phyloP scores from a whole-genome alignment of 768 basidiomycete genomes.

The Russula ochroleuca region DNA sequence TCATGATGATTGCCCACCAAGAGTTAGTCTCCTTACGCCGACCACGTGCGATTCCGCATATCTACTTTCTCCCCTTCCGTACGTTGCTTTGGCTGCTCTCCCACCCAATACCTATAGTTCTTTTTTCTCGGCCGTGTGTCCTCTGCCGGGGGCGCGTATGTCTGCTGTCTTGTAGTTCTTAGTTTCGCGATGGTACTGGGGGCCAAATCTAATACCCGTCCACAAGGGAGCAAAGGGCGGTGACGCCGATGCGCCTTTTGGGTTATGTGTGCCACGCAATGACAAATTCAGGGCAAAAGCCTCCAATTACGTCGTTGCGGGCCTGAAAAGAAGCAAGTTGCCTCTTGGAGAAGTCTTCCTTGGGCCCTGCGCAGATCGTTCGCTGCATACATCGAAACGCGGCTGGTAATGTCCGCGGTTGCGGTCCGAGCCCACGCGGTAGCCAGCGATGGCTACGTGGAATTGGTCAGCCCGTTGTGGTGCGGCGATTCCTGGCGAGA shows the following conservation, averaged over 20 bases:
- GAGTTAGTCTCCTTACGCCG: constrained; percentile 22
- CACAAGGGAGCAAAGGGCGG: constrained; percentile 28
- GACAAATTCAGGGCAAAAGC: constrained; percentile 3
- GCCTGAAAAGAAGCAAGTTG: no score
- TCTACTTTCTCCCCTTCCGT: constrained; percentile 24
- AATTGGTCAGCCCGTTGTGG: no score
- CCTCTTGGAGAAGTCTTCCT: no score
- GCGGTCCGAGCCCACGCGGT: no score
- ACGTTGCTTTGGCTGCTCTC: constrained; percentile 28
- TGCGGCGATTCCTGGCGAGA: no score
- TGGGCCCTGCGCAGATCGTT: no score
- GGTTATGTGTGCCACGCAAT: not conserved
- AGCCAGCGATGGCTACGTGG: no score
- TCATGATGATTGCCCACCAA: constrained; percentile 23
- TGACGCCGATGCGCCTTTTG: not conserved
- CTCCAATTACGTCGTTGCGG: no score
- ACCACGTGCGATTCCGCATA: constrained; percentile 22
- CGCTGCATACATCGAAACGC: no score
- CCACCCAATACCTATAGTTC: constrained; percentile 29
- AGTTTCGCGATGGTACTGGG: constrained; percentile 34
- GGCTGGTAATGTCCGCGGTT: no score
- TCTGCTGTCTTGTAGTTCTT: constrained; percentile 36
- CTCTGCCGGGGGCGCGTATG: constrained; percentile 19
- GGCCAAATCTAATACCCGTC: constrained; percentile 37
- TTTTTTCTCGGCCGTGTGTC: constrained; percentile 22